These are phyloP conservation scores for Colletotrichum sp. DNA, from an alignment of 2,329 filamentous ascomycete species.

Conservation along the genomic window DNA sequence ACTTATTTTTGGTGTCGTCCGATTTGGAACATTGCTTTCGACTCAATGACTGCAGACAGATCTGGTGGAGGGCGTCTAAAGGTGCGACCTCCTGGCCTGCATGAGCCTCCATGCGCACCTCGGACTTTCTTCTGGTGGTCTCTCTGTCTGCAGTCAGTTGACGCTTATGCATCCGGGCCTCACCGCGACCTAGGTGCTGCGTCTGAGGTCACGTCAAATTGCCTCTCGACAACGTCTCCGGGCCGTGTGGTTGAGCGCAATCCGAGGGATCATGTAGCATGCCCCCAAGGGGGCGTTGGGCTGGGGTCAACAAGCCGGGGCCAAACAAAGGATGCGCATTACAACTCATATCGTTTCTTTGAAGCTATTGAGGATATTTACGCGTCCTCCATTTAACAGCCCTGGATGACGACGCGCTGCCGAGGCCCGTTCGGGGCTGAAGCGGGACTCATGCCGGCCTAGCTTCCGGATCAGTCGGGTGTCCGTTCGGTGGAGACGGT, in stretches of 20 bases:
- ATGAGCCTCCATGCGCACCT: background rate
- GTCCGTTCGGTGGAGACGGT: constrained; percentile 3
- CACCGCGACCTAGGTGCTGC: background rate
- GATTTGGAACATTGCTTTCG: background rate
- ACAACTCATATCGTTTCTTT: background rate
- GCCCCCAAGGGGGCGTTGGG: background rate
- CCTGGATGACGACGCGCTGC: background rate
- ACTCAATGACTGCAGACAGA: background rate
- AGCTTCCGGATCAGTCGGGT: constrained; percentile 8
- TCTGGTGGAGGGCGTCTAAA: background rate
- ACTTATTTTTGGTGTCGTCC: background rate
- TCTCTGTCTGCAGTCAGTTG: background rate
- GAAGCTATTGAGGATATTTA: background rate
- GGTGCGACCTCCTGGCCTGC: background rate
- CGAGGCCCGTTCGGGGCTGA: background rate
- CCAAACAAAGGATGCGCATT: background rate
- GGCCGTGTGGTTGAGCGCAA: background rate
- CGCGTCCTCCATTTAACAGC: background rate
- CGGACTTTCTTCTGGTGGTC: background rate
- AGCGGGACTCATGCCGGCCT: background rate
- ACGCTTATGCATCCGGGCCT: background rate
- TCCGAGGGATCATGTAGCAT: background rate
- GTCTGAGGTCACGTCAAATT: background rate
- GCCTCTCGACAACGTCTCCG: background rate
- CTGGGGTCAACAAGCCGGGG: background rate